Evolutionary conservation across 2,329 filamentous ascomycete species (phyloP).

Genomic region (Aspergillus luchuensis): DNA sequence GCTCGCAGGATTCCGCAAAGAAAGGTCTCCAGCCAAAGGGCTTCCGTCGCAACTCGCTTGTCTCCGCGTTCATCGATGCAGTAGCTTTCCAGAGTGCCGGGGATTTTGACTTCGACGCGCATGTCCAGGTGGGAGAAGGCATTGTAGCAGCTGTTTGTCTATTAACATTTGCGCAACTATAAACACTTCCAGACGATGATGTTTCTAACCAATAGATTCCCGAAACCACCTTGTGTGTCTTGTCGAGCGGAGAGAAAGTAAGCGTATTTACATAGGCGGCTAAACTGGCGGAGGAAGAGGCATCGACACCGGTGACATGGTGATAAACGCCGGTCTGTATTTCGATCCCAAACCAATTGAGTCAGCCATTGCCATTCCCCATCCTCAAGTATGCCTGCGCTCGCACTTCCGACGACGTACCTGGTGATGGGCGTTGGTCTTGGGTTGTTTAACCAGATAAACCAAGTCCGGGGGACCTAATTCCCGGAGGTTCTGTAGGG

Average conservation of each 20-base stretch:
- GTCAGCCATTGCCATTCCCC: background rate
- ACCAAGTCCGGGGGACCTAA: constrained; percentile 94
- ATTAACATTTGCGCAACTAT: constrained; percentile 19
- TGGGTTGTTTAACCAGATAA: constrained; percentile 80
- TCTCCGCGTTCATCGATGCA: constrained; percentile 96
- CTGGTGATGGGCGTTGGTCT: constrained; percentile 60
- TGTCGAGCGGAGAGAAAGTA: constrained; percentile 84
- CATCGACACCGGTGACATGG: constrained; percentile 95
- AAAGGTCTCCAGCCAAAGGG: constrained; percentile 96
- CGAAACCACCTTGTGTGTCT: constrained; percentile 85
- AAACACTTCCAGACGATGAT: background rate
- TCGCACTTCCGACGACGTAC: constrained; percentile 38
- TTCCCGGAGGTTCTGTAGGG: constrained; percentile 81
- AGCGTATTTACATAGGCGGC: constrained; percentile 98
- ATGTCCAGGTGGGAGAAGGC: constrained; percentile 97
- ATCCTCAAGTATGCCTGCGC: background rate
- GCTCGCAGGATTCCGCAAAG: constrained; percentile 91
- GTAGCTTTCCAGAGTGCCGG: constrained; percentile 93
- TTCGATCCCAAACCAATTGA: constrained; percentile 1
- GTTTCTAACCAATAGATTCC: constrained; percentile 81
- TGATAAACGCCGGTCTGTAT: constrained; percentile 86
- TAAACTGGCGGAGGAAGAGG: constrained; percentile 93
- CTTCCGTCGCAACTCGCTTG: constrained; percentile 88
- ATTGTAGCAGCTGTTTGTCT: constrained; percentile 80
- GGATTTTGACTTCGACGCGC: constrained; percentile 97